Evolutionary conservation across 805 yeast genomes (phyloP).

Genomic region (Suhomyces kilbournensis): DNA sequence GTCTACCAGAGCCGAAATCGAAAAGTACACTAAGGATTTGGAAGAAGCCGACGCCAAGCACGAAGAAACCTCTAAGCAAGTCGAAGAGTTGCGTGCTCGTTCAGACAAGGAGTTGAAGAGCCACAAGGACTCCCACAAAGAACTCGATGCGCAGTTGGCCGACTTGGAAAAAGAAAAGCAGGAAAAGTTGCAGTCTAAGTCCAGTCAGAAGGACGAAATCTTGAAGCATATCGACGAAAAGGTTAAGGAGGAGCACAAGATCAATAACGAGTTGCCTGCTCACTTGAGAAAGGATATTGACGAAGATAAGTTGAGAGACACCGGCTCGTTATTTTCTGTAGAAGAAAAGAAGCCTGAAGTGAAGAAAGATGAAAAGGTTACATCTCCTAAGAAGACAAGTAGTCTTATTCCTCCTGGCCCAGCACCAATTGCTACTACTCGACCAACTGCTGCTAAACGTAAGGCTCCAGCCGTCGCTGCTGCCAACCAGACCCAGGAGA

Average conservation of each 20-base stretch:
- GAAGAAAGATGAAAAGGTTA: neutral
- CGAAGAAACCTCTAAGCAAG: slow-evolving; percentile 37
- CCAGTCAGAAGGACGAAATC: slow-evolving; percentile 33
- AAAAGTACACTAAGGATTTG: slow-evolving; percentile 29
- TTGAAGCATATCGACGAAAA: slow-evolving; percentile 26
- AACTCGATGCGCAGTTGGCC: slow-evolving; percentile 42
- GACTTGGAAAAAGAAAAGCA: slow-evolving; percentile 41
- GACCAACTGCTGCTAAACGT: neutral
- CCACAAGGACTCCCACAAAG: slow-evolving; percentile 26
- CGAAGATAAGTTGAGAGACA: slow-evolving; percentile 36
- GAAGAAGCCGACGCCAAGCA: slow-evolving; percentile 35
- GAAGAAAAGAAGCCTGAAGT: slow-evolving; percentile 16
- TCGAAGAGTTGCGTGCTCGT: slow-evolving; percentile 31
- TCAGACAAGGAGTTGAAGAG: slow-evolving; percentile 23
- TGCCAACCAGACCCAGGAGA: slow-evolving; percentile 4
- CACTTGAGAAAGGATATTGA: slow-evolving; percentile 42
- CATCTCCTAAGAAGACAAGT: too few species aligned
- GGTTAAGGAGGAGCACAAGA: slow-evolving; percentile 47
- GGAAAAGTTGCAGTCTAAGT: slow-evolving; percentile 35
- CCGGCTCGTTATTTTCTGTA: slow-evolving; percentile 37
- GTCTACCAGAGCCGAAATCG: slow-evolving; percentile 37
- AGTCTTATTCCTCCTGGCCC: too few species aligned
- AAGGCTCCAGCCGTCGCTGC: slow-evolving; percentile 2
- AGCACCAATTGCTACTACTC: neutral
- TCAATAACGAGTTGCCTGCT: slow-evolving; percentile 50